Evolutionary conservation across 306 rosid species (phyloP).

Genomic region (Dalbergia cochinchinensis): DNA sequence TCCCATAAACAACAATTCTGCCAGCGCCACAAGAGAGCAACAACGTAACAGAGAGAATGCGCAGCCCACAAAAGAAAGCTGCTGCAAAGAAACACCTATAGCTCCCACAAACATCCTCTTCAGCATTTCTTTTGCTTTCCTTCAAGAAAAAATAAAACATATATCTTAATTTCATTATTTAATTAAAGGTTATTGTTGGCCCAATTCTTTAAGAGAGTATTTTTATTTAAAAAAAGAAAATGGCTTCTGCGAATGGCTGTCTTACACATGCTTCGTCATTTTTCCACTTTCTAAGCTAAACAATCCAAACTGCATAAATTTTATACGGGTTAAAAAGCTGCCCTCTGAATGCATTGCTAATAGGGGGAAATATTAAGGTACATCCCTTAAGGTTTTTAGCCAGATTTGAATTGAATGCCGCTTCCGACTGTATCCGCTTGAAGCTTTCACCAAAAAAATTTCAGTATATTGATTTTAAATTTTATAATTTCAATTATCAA

Average conservation of each 20-base stretch:
- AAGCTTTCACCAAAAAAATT: no score
- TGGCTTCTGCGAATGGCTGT: conserved; percentile 38
- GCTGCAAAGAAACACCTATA: no score
- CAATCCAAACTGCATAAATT: not conserved
- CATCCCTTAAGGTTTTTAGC: no score
- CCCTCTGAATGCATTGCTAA: conserved; percentile 33
- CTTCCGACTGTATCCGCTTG: no score
- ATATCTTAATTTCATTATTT: not conserved
- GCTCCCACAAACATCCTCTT: no score
- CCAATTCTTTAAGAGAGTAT: not conserved
- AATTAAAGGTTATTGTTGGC: not conserved
- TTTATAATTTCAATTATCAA: no score
- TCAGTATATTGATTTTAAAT: no score
- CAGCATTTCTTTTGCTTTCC: not conserved
- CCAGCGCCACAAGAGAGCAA: no score
- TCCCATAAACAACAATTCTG: no score
- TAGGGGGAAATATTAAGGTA: conserved; percentile 1
- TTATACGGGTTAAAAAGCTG: conserved; percentile 39
- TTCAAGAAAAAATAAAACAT: conserved; percentile 1
- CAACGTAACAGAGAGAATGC: no score
- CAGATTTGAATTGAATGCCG: no score
- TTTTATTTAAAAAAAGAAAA: not conserved
- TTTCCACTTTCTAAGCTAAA: conserved; percentile 50
- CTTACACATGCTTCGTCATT: conserved; percentile 56
- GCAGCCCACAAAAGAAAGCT: no score